A percentile compares a stretch with the other conserved stretches of the same genome.
These are phyloP conservation scores for Thermomucor indicae-seudaticae DNA, from an alignment of 371 early-diverging fungal genomes.

Conservation along the genomic window DNA sequence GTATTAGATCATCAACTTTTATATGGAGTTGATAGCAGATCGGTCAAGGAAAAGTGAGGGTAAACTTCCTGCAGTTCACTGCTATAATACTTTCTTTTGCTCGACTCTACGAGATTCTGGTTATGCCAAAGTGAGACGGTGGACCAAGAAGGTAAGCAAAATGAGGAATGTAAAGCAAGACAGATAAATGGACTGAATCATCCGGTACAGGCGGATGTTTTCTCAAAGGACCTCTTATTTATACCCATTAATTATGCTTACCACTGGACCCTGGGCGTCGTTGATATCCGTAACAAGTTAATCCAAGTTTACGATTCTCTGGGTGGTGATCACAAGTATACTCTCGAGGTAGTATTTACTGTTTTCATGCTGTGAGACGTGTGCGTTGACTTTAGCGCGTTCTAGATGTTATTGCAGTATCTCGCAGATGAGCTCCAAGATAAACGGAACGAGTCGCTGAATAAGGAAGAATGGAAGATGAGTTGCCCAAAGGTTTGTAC, in stretches of 20 bases:
- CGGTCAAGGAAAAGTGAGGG: constrained; percentile 43
- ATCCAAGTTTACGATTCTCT: constrained; percentile 89
- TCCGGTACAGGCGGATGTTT: constrained; percentile 63
- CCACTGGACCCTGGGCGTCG: constrained; percentile 87
- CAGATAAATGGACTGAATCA: too few relatives aligned
- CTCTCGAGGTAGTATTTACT: constrained; percentile 33
- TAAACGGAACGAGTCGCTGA: constrained; percentile 61
- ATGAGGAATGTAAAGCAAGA: too few relatives aligned
- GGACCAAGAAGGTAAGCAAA: constrained; percentile 80
- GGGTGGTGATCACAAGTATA: constrained; percentile 52
- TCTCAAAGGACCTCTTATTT: constrained; percentile 73
- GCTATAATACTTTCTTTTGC: constrained; percentile 90
- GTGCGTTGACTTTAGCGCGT: background rate
- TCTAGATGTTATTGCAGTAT: constrained; percentile 57
- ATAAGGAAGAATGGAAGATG: constrained; percentile 65
- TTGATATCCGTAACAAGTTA: constrained; percentile 69
- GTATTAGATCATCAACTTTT: constrained; percentile 80
- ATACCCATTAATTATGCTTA: constrained; percentile 85
- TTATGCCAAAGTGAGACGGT: constrained; percentile 72
- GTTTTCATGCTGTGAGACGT: background rate
- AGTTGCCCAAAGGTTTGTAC: constrained; percentile 53
- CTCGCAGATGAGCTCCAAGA: constrained; percentile 70
- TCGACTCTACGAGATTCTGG: constrained; percentile 65
- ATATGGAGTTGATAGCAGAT: constrained; percentile 70
- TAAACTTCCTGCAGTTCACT: constrained; percentile 61